Evolutionary conservation across 169 alveolate species (phyloP).

Genomic region (Condylostoma magnum): DNA sequence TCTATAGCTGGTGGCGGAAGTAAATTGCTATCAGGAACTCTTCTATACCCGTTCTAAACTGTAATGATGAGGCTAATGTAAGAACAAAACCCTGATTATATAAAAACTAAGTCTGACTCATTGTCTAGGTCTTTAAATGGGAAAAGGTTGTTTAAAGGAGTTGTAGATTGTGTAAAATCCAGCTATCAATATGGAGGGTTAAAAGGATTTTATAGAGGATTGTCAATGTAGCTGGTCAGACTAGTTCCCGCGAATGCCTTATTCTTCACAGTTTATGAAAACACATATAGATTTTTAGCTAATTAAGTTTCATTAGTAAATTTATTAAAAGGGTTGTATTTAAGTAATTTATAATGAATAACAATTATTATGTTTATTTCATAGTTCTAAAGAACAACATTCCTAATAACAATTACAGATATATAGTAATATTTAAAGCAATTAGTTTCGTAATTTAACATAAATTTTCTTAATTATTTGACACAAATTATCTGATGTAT

Average conservation of each 20-base stretch:
- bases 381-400: too few species aligned
- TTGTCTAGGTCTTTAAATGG: neutral
- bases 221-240: neutral
- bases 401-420: too few species aligned
- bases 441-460: too few species aligned
- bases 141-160: neutral
- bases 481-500: too few species aligned
- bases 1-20: conserved; percentile 22
- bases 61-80: conserved; percentile 12
- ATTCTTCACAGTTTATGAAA: conserved; percentile 25
- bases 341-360: too few species aligned
- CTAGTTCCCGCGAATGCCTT: conserved; percentile 16
- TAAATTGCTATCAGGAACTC: neutral
- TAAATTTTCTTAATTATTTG: too few species aligned
- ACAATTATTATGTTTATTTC: too few species aligned
- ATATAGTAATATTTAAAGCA: too few species aligned
- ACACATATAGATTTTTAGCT: conserved; percentile 30
- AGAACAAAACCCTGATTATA: conserved; percentile 13
- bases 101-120: neutral
- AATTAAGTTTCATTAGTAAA: too few species aligned
- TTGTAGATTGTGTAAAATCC: neutral
- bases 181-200: conserved; percentile 2
- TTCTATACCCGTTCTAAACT: conserved; percentile 5
- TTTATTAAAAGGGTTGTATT: too few species aligned
- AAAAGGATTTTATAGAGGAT: conserved; percentile 29